Percentiles rank a stretch among this genome's conserved stretches.
These are phyloP conservation scores for Acer negundo DNA, from an alignment of 345 rosid genomes.

Conservation along the genomic window DNA sequence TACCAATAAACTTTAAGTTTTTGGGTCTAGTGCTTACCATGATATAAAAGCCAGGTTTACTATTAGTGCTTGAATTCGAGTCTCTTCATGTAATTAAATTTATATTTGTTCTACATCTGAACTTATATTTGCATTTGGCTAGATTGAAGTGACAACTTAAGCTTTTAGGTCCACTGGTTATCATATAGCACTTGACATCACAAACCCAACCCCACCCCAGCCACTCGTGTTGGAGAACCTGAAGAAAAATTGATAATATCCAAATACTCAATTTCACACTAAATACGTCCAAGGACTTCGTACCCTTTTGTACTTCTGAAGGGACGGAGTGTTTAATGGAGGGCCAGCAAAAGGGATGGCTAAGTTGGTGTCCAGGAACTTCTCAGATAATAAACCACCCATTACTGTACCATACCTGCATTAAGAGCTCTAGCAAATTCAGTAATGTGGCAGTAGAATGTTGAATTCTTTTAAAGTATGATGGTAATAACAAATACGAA, in stretches of 20 bases:
- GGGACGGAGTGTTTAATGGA: constrained; percentile 82
- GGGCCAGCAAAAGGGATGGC: constrained; percentile 87
- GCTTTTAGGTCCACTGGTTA: background rate
- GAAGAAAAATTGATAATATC: background rate
- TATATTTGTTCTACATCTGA: background rate
- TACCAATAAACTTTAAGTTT: background rate
- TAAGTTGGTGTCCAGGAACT: constrained; percentile 85
- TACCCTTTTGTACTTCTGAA: constrained; percentile 95
- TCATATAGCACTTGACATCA: background rate
- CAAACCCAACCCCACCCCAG: background rate
- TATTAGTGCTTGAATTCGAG: background rate
- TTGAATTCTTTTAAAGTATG: constrained; percentile 2
- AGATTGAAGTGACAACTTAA: background rate
- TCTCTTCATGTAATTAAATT: background rate
- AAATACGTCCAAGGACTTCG: constrained; percentile 5
- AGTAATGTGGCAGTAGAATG: background rate
- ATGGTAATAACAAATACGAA: background rate
- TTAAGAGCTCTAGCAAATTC: constrained; percentile 17
- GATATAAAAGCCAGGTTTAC: background rate
- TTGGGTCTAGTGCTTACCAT: background rate
- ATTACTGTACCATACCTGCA: constrained; percentile 91
- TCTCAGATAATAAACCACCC: constrained; percentile 95
- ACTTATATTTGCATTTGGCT: background rate
- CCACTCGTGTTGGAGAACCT: background rate
- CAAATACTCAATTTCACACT: background rate